These are phyloP conservation scores for Hypoxylon sp. DNA, from an alignment of 2,329 filamentous ascomycete species.

Conservation along the genomic window DNA sequence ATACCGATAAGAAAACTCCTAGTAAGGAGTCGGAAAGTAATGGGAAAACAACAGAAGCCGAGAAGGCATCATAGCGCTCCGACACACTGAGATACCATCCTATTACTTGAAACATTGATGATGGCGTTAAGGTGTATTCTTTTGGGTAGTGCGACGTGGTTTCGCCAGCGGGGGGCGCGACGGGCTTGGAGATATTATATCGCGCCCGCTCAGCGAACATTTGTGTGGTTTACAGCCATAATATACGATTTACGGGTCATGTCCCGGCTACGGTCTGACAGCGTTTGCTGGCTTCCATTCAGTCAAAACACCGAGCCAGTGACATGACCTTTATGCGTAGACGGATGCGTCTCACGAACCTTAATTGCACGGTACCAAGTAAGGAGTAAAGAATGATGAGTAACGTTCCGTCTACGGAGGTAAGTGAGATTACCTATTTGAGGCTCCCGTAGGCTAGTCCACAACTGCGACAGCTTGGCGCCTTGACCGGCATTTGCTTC, in stretches of 20 bases:
- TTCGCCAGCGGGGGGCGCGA: slow-evolving; percentile 11
- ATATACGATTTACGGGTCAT: slow-evolving; percentile 32
- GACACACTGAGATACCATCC: slow-evolving; percentile 20
- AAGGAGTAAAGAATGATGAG: background rate
- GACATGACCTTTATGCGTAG: background rate
- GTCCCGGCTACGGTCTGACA: slow-evolving; percentile 17
- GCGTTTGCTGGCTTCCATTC: slow-evolving; percentile 3
- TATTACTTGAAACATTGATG: slow-evolving; percentile 30
- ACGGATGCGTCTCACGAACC: background rate
- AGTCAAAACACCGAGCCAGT: slow-evolving; percentile 1
- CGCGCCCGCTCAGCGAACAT: slow-evolving; percentile 28
- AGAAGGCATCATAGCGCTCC: slow-evolving; percentile 29
- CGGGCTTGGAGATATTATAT: slow-evolving; percentile 35
- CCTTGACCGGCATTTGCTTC: slow-evolving; percentile 20
- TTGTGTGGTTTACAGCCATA: slow-evolving; percentile 23
- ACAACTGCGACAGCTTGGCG: slow-evolving; percentile 13
- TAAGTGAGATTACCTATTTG: background rate
- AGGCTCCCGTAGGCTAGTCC: slow-evolving; percentile 26
- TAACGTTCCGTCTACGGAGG: background rate
- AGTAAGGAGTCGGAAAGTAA: slow-evolving; percentile 40
- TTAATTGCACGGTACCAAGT: background rate
- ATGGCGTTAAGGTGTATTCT: slow-evolving; percentile 37
- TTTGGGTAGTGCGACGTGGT: slow-evolving; percentile 12
- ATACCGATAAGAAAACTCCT: slow-evolving; percentile 52
- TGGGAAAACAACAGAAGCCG: slow-evolving; percentile 32